Conservation (phyloP, 352 stramenopile species). For the Phytophthora tubulina region DNA sequence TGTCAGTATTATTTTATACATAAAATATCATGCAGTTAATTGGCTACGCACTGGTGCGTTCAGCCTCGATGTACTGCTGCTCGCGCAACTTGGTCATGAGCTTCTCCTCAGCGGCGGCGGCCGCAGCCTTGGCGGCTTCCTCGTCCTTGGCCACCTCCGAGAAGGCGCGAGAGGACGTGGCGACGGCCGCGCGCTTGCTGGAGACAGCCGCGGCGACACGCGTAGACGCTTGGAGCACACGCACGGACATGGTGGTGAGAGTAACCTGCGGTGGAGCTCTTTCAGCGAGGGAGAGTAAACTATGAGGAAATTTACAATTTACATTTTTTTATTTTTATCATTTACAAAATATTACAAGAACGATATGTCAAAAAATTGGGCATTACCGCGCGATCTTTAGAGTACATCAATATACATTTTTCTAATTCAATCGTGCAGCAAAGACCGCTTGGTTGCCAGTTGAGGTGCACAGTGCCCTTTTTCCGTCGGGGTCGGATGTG, state of each 20-base stretch:
- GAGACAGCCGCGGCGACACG: constrained; percentile 19
- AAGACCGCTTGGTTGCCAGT: too few relatives aligned
- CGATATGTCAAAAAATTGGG: too few relatives aligned
- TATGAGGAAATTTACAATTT: not conserved
- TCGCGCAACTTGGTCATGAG: constrained; percentile 65
- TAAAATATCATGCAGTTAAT: not conserved
- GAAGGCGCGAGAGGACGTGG: constrained; percentile 43
- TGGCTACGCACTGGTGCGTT: constrained; percentile 59
- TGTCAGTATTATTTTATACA: not conserved
- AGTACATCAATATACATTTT: too few relatives aligned
- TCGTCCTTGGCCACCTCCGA: constrained; percentile 59
- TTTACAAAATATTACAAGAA: too few relatives aligned
- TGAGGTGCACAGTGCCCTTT: too few relatives aligned
- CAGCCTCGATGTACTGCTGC: constrained; percentile 56
- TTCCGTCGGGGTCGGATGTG: too few relatives aligned
- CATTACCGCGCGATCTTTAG: too few relatives aligned
- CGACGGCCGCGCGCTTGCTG: constrained; percentile 27
- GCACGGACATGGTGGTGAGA: constrained; percentile 47
- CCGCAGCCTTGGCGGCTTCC: constrained; percentile 50
- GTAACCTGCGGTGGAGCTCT: constrained; percentile 22
- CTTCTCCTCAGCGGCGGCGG: constrained; percentile 43
- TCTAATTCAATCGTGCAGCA: too few relatives aligned
- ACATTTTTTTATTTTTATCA: too few relatives aligned
- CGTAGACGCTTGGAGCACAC: constrained; percentile 51
- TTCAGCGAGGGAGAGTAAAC: constrained; percentile 18